Conservation (phyloP, 2,329 filamentous ascomycete genomes). For the Diplocarpon rosae region DNA sequence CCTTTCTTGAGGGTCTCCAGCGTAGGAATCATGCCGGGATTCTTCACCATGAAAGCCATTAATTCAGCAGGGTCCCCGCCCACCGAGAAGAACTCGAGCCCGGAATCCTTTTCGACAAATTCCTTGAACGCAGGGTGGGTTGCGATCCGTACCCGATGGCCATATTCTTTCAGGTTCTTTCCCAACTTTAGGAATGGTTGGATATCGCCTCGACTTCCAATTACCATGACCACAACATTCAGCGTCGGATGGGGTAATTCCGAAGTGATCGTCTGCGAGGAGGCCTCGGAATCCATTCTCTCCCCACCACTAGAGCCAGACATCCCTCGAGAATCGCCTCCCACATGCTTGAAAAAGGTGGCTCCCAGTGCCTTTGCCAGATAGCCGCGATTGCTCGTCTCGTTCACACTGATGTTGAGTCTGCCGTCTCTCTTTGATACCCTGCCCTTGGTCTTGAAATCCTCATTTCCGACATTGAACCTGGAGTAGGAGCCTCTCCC, state of each 20-base stretch:
- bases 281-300: constrained; percentile 20
- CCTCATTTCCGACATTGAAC: constrained; percentile 52
- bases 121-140: constrained; percentile 69
- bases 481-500: constrained; percentile 34
- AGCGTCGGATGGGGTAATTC: constrained; percentile 29
- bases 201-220: constrained; percentile 68
- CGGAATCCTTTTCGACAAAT: constrained; percentile 61
- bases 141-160: constrained; percentile 66
- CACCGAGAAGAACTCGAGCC: constrained; percentile 70
- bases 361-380: constrained; percentile 62
- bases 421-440: constrained; percentile 59
- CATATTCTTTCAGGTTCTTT: constrained; percentile 60
- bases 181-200: constrained; percentile 72
- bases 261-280: constrained; percentile 11
- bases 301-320: constrained; percentile 16
- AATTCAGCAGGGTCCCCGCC: constrained; percentile 71
- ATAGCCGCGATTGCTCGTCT: constrained; percentile 58
- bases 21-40: constrained; percentile 65
- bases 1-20: constrained; percentile 62
- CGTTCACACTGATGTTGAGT: constrained; percentile 60
- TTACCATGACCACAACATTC: constrained; percentile 77
- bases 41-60: constrained; percentile 80
- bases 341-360: constrained; percentile 46
- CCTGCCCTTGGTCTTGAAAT: constrained; percentile 53
- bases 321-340: background rate